phyloP scores from a whole-genome alignment of 345 rosid species.

The Arabis hirsuta region DNA sequence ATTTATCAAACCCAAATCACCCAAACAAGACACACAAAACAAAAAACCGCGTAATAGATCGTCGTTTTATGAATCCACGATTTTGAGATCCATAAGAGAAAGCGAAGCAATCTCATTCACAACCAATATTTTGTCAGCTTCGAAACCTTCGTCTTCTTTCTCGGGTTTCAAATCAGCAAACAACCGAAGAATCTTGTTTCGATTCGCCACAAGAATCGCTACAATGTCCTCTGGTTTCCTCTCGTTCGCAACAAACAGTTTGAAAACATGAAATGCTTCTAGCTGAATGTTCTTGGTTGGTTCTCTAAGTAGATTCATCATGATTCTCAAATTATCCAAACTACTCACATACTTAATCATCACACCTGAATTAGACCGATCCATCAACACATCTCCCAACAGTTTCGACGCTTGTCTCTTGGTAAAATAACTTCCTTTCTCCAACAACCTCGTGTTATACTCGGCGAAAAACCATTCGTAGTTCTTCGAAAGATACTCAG shows the following conservation, averaged over 20 bases:
- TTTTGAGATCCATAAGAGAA: constrained; percentile 18
- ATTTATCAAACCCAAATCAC: constrained; percentile 34
- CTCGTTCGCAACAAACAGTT: constrained; percentile 77
- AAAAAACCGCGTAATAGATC: background rate
- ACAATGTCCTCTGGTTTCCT: constrained; percentile 66
- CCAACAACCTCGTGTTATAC: constrained; percentile 82
- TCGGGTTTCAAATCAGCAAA: constrained; percentile 57
- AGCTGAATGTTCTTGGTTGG: constrained; percentile 89
- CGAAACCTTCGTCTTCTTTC: constrained; percentile 44
- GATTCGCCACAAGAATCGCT: constrained; percentile 61
- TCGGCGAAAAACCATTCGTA: constrained; percentile 91
- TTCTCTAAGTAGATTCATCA: constrained; percentile 94
- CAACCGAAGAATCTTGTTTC: constrained; percentile 73
- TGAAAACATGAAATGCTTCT: constrained; percentile 97
- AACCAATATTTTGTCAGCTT: constrained; percentile 39
- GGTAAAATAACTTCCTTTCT: constrained; percentile 82
- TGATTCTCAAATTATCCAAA: constrained; percentile 79
- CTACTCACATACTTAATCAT: constrained; percentile 90
- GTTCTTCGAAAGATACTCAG: constrained; percentile 83
- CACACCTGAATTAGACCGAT: constrained; percentile 80
- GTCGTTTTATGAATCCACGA: background rate
- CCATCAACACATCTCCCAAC: constrained; percentile 83
- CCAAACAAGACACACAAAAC: constrained; percentile 1
- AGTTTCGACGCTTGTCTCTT: constrained; percentile 90
- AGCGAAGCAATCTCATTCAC: constrained; percentile 39